Evolutionary conservation across 441 rosid genomes (phyloP).

Genomic region (Flueggea neowawraea): DNA sequence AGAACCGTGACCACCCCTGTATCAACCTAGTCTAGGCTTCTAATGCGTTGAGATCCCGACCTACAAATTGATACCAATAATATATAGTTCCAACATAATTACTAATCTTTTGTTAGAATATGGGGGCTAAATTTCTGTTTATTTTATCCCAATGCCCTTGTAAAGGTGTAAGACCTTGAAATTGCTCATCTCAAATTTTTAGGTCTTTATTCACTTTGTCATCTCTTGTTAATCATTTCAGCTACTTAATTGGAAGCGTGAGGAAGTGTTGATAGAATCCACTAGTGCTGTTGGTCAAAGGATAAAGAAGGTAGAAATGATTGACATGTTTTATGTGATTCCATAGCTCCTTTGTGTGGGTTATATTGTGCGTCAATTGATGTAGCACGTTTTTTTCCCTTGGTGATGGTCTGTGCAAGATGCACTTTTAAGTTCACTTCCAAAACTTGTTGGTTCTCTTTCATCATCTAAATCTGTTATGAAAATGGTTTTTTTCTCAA

Average conservation of each 20-base stretch:
- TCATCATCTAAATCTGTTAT: conserved; percentile 36
- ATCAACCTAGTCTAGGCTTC: no score
- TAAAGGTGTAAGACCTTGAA: conserved; percentile 37
- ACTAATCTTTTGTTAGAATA: no score
- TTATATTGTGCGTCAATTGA: no score
- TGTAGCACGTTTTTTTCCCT: no score
- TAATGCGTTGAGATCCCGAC: no score
- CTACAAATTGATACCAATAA: no score
- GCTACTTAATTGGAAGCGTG: conserved; percentile 60
- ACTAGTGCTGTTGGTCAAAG: conserved; percentile 94
- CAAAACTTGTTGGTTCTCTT: conserved; percentile 55
- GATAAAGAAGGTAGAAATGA: conserved; percentile 64
- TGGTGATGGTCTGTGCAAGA: conserved; percentile 45
- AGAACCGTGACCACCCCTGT: no score
- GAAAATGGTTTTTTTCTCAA: no score
- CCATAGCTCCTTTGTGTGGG: no score
- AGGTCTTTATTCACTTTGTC: not conserved
- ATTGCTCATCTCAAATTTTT: conserved; percentile 3
- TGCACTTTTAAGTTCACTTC: conserved; percentile 79
- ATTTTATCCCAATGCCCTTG: no score
- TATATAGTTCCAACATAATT: no score
- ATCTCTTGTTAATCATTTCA: conserved; percentile 8
- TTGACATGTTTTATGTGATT: conserved; percentile 4
- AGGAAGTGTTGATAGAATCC: conserved; percentile 81
- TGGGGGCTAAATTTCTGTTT: no score